Base-by-base conservation (phyloP, 805 yeast genomes). In the Blastobotrys terrestris region DNA sequence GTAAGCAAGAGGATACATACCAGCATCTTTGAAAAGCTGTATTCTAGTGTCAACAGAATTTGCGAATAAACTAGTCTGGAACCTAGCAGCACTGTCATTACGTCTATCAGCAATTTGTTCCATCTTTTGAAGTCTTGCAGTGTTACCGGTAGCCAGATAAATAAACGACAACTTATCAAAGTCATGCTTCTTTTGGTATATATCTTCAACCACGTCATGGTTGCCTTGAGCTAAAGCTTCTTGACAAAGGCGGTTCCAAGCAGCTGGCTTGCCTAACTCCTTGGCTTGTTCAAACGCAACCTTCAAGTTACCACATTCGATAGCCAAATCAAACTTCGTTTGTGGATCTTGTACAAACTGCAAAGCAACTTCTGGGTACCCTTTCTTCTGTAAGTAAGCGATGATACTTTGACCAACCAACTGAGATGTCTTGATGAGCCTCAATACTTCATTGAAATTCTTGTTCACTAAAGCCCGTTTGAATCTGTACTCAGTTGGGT, bases 301-400 rank as follows among this genome's bases (percentile, higher is more conserved):
- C 13, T 77, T 78, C 60, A 94, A 76, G 67, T 92, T 87, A 60
- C 96, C 92, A 66, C 96, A 87, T 72, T 94, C 97, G 57, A 94
- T 76, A 20, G 99, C 97, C 62, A 94, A 77, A 62, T 94, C 99
- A 64, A 94, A 92, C 70, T 96, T 81, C 43, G 97, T 88, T 68
- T 91, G 96, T 3, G 98, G 85, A 67, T 94, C 99, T 71, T 90
- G 86, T 51, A 94, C 99, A 66, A 94, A 95, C 70, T 92, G 97
- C 57, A 94, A 77, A 2, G 99, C 99, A 69, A 94, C 84, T 71
- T 94, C 99, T 22, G 99, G 98, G 67, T 85, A 92, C 1, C 99
- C 99, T 66, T 88, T 81, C 74, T 91, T 85, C 69, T 94, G 96
- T 64, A 94, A 77, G 68, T 92, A 94, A 2, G 95, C 94, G 67